phyloP scores from a whole-genome alignment of 306 rosid genomes.

The Phaseolus lunatus region DNA sequence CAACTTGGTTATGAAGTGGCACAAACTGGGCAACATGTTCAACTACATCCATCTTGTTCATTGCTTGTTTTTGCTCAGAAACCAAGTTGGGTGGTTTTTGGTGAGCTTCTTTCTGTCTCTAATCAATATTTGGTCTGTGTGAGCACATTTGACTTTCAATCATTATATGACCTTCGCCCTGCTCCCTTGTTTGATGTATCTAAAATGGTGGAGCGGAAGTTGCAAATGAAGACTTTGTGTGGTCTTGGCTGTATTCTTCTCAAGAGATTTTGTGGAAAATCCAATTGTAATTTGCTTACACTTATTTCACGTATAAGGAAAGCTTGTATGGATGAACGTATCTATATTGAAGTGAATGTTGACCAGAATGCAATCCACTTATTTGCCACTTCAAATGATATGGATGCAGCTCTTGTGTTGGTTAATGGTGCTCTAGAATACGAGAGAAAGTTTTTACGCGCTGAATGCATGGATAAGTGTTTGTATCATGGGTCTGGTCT shows the following conservation, averaged over 20 bases:
- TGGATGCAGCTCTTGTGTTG: constrained; percentile 55
- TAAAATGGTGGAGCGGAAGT: constrained; percentile 60
- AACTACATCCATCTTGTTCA: constrained; percentile 93
- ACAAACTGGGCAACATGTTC: constrained; percentile 70
- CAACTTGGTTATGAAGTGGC: constrained; percentile 95
- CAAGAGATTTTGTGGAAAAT: constrained; percentile 88
- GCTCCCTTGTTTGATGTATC: constrained; percentile 72
- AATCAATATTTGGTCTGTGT: constrained; percentile 81
- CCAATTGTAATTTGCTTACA: constrained; percentile 59
- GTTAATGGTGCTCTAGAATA: constrained; percentile 62
- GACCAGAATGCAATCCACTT: constrained; percentile 64
- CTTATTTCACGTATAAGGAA: constrained; percentile 60
- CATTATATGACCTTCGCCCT: constrained; percentile 59
- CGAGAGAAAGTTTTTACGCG: constrained; percentile 62
- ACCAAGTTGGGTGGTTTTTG: constrained; percentile 96
- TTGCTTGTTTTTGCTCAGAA: constrained; percentile 76
- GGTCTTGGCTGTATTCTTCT: constrained; percentile 77
- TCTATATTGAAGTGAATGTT: constrained; percentile 70
- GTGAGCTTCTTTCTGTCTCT: constrained; percentile 75
- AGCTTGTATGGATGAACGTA: constrained; percentile 67
- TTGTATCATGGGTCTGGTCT: constrained; percentile 73
- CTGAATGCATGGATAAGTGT: constrained; percentile 82
- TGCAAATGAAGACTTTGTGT: constrained; percentile 63
- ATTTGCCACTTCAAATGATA: constrained; percentile 65
- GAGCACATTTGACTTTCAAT: constrained; percentile 69